Base-by-base conservation (phyloP, 352 stramenopile genomes). In the Pythium guiyangense region DNA sequence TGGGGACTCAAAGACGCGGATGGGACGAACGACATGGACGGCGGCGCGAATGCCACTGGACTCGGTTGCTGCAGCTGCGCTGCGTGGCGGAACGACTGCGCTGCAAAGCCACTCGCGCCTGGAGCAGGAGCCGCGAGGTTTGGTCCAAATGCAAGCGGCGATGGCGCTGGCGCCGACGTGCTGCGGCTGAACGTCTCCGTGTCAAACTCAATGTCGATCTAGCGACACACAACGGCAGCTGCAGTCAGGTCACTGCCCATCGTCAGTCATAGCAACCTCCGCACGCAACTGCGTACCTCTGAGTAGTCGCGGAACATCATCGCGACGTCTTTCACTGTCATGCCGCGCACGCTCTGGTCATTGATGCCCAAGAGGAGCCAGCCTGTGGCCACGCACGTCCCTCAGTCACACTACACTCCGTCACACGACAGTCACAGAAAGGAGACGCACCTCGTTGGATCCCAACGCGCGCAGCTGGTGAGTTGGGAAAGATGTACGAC, bases 401-500 rank as follows among this genome's bases (percentile, higher is more conserved):
- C 12, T 47, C 11, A 51, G 20, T 35, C 3, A 34, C 39, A 46
- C 22, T 37, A 1, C 0, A 11, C 45, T n/a, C 2, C 51, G 2
- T 15, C 34, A 42, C 12, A 1, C 17, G 20, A 35, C 9, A 52
- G 2, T 11, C 5, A 44, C 10, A 10, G 5, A 47, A n/a, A 43
- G 10, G 5, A 25, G 25, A 20, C 39, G 49, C 60, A 86, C 76
- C 76, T 80, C 64, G 59, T 51, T 66, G 59, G 31, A 90, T 56
- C 39, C 78, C 74, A 15, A 74, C 78, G 54, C 80, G 80, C n/a
- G 59, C 64, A 17, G 78, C 80, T 25, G 78, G 66, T 17, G 74
- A 88, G 44, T 80, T 61, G 15, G 67, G 65, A 39, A 86, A 85
- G 43, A 90, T 67, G 49, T 66, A 84, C 37, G 75, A 81, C 20